Evolutionary conservation across 1,139 yeast genomes (phyloP).

Genomic region (Geotrichum bryndzae): DNA sequence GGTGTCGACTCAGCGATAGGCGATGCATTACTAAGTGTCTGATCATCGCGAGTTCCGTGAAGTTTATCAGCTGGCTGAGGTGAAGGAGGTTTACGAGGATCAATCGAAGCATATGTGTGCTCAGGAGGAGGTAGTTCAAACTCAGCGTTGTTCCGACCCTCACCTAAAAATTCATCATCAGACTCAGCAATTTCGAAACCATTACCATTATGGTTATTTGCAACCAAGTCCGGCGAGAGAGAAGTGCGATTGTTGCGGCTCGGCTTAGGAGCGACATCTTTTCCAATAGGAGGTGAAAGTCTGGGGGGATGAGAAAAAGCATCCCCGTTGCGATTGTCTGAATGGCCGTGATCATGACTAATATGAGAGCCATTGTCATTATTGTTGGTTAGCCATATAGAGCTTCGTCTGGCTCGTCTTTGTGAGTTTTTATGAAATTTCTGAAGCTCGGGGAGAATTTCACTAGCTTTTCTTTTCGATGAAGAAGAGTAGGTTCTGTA

Average conservation of each 20-base stretch:
- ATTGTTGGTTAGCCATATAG: conserved; percentile 9
- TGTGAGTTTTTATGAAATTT: background rate
- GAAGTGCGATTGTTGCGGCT: background rate
- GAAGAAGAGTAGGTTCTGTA: conserved; percentile 9
- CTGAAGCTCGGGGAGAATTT: background rate
- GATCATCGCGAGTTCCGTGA: background rate
- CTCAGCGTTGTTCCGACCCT: conserved; percentile 2
- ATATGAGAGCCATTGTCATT: conserved; percentile 1
- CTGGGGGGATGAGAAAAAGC: background rate
- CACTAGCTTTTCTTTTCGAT: conserved; percentile 8
- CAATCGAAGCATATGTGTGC: conserved; percentile 3
- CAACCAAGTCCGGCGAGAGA: conserved; percentile 12
- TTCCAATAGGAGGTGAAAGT: background rate
- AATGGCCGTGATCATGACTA: background rate
- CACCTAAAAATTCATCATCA: background rate
- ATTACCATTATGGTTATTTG: background rate
- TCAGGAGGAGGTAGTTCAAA: conserved; percentile 15
- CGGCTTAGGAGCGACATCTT: background rate
- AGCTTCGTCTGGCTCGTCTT: background rate
- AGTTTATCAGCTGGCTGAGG: conserved; percentile 7
- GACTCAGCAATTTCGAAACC: conserved; percentile 4
- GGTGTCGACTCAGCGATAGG: conserved; percentile 10
- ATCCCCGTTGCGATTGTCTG: background rate
- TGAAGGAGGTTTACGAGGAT: conserved; percentile 14
- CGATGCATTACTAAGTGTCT: background rate